These are phyloP conservation scores for Hypoxylon sp. DNA, from an alignment of 2,329 filamentous ascomycete genomes.

Conservation along the genomic window DNA sequence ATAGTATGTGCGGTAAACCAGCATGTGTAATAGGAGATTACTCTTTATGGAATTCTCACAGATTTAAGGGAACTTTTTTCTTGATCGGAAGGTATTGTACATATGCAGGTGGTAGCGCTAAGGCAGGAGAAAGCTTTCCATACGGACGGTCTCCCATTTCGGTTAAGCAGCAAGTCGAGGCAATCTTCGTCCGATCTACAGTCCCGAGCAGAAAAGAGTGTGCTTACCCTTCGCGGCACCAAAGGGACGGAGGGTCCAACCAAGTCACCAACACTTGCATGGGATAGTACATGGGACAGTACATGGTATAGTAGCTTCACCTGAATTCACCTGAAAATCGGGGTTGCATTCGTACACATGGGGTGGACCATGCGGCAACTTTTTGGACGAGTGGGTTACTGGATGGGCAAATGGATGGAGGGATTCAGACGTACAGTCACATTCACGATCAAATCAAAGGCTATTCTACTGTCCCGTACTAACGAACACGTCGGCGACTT, in stretches of 20 bases:
- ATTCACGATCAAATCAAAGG: constrained; percentile 26
- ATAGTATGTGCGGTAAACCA: constrained; percentile 4
- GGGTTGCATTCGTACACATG: constrained; percentile 42
- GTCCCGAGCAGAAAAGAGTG: not conserved
- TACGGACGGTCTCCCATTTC: constrained; percentile 37
- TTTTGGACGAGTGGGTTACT: constrained; percentile 33
- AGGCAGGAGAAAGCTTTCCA: constrained; percentile 42
- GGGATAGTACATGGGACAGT: constrained; percentile 28
- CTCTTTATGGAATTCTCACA: constrained; percentile 30
- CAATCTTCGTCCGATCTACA: constrained; percentile 43
- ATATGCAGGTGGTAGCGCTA: constrained; percentile 44
- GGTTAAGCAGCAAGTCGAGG: constrained; percentile 22
- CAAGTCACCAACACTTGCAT: constrained; percentile 25
- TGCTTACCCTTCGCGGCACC: not conserved
- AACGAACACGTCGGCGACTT: constrained; percentile 43
- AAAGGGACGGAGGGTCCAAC: constrained; percentile 17
- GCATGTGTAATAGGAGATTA: constrained; percentile 38
- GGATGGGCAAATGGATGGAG: constrained; percentile 36
- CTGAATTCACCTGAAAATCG: constrained; percentile 53
- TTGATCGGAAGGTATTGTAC: constrained; percentile 16
- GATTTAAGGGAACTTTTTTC: constrained; percentile 16
- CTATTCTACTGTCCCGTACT: constrained; percentile 21
- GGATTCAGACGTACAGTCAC: constrained; percentile 35
- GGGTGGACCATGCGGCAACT: constrained; percentile 41
- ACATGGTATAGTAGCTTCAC: constrained; percentile 46